Conservation (phyloP, 176 grass and related monocot species). For the Rhynchospora pubera region DNA sequence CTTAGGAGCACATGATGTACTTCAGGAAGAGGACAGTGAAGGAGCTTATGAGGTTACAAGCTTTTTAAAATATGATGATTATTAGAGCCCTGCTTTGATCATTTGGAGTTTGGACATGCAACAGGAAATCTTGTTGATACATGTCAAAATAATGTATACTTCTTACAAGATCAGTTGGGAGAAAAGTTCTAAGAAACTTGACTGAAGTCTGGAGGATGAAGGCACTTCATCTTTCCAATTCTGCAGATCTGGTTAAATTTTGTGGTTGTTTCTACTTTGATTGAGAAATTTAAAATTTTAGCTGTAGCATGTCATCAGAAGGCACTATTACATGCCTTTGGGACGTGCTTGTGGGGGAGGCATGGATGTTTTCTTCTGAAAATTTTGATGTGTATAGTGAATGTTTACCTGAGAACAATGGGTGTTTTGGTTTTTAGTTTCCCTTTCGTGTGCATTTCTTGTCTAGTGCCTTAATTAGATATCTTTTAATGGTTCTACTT, state of each 20-base stretch:
- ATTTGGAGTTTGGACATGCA: background rate
- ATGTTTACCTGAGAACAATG: background rate
- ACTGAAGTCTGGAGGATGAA: background rate
- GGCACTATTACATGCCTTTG: slow-evolving; percentile 25
- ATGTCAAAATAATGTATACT: background rate
- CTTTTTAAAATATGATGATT: slow-evolving; percentile 34
- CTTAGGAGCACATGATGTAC: slow-evolving; percentile 71
- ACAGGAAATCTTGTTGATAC: background rate
- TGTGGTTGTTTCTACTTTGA: background rate
- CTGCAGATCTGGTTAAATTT: background rate
- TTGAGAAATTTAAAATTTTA: background rate
- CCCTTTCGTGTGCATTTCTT: background rate
- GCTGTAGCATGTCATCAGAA: slow-evolving; percentile 7
- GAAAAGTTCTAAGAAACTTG: background rate
- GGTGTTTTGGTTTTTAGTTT: background rate
- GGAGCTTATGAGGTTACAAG: slow-evolving; percentile 60
- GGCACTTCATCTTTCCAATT: background rate
- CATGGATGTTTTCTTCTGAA: background rate
- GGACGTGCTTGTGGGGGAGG: background rate
- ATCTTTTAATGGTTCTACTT: background rate
- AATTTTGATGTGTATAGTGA: slow-evolving; percentile 16
- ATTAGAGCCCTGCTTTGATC: background rate
- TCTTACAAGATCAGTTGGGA: background rate
- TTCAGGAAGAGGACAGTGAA: slow-evolving; percentile 69
- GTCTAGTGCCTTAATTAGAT: background rate